Evolutionary conservation across 164 flowering plant species (phyloP).

Genomic region (Brasenia schreberi): DNA sequence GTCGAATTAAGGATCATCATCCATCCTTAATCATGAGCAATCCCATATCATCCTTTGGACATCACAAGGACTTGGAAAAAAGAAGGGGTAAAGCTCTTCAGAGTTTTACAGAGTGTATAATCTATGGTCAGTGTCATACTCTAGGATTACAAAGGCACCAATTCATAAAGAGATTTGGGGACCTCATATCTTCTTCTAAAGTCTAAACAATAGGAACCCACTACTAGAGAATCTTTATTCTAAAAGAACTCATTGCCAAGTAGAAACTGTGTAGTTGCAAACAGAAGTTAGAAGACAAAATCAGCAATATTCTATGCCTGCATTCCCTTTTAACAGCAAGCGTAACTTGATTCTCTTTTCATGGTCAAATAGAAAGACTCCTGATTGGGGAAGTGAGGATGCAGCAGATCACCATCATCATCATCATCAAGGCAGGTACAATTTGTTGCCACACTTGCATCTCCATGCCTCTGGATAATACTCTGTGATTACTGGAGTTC

Average conservation of each 20-base stretch:
- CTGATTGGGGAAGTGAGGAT: no score
- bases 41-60: background rate
- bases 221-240: background rate
- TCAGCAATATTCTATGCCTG: background rate
- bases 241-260: background rate
- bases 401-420: no score
- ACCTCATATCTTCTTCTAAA: background rate
- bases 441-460: conserved; percentile 69
- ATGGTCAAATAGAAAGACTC: no score
- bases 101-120: background rate
- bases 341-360: no score
- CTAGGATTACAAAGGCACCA: background rate
- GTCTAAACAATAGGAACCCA: background rate
- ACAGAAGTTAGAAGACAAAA: background rate
- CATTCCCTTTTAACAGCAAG: no score
- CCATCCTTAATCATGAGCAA: background rate
- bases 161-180: background rate
- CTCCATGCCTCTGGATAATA: conserved; percentile 80
- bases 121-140: no score
- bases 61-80: background rate
- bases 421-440: conserved; percentile 42
- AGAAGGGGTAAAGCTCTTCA: background rate
- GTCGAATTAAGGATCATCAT: no score
- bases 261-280: background rate
- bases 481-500: conserved; percentile 53